Percentiles rank a stretch among this genome's conserved stretches.
These are phyloP conservation scores for Blastobotrys chiropterorum DNA, from an alignment of 805 yeast species.

Conservation along the genomic window DNA sequence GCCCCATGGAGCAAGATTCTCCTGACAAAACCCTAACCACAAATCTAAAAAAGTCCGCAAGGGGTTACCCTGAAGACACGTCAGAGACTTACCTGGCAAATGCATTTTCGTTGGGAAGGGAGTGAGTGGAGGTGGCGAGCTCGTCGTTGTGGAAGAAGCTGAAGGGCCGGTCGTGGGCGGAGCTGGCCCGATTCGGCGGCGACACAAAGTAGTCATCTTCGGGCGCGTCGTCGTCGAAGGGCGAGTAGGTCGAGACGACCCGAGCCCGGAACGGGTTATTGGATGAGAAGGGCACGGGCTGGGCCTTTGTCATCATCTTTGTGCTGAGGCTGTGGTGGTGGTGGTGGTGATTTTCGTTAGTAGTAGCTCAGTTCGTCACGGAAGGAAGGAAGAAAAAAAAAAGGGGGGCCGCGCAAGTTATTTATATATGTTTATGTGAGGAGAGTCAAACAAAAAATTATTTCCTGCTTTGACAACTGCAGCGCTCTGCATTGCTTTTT, in stretches of 20 bases:
- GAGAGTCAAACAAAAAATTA: no score
- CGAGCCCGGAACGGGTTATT: constrained; percentile 22
- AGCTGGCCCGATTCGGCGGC: constrained; percentile 1
- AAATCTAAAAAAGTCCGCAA: not conserved
- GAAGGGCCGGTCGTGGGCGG: not conserved
- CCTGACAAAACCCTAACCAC: not conserved
- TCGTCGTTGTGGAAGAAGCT: constrained; percentile 1
- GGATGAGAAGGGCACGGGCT: constrained; percentile 16
- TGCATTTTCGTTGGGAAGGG: not conserved
- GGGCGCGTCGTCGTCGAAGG: constrained; percentile 19
- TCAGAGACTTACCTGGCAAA: not conserved
- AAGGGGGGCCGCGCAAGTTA: not conserved
- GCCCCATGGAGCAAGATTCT: not conserved
- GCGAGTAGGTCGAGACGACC: constrained; percentile 20
- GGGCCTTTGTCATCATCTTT: not conserved
- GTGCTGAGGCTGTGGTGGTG: not conserved
- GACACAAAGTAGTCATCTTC: not conserved
- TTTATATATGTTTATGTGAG: not conserved
- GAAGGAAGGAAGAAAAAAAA: not conserved
- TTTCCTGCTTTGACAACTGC: not conserved
- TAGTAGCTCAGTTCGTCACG: no score
- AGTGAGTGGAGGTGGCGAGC: not conserved
- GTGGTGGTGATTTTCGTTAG: no score
- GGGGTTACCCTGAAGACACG: not conserved
- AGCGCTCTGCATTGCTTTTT: not conserved